Evolutionary conservation across 1,139 yeast genomes (phyloP), one percentile per base, ranked within the genome.

Genomic region (Debaryomyces subglobosus): DNA sequence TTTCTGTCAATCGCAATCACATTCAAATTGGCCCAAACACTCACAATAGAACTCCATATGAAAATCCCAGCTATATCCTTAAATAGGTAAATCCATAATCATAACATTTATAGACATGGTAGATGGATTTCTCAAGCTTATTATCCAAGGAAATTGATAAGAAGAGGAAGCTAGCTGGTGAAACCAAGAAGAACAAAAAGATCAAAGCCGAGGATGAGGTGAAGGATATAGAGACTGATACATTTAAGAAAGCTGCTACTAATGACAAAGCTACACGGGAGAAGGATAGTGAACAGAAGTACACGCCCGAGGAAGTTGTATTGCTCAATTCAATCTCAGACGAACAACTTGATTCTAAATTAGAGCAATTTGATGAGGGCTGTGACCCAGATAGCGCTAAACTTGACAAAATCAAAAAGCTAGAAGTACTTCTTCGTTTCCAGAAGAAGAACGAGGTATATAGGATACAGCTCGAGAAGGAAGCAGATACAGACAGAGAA

Each of bases 141-240:
- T 54, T 74, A 41, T 66, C 69, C 42, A 65, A 71, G 40, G 69
- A 67, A 46, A 74, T 72, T 52, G 68, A 67, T 51, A 65, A 66
- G 56, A 64, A 69, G 51, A 53, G 67, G 48, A 57, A 55, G 48
- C 40, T 39, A 32, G 39, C 49, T 25, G 39, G 38, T 20, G 50
- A 46, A 18, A 43, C 23, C 16, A 35, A 39, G 37, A 41, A 35
- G 20, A 38, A 35, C 16, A 30, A 29, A 29, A 35, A 37, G 37
- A 47, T 41, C 10, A 44, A 46, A 16, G 24, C 39, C 21, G 42
- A 10, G 38, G 40, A 23, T 37, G 40, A 35, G 29, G 18, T n/a
- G 37, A 41, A 44, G 3, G 25, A 27, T 5, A 47, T 37, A 23
- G 45, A 21, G 30, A n/a, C 30, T 12, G 30, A 27, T 27, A 12